Conservation (phyloP, 257 asterid genomes). For the Jacaranda copaia region DNA sequence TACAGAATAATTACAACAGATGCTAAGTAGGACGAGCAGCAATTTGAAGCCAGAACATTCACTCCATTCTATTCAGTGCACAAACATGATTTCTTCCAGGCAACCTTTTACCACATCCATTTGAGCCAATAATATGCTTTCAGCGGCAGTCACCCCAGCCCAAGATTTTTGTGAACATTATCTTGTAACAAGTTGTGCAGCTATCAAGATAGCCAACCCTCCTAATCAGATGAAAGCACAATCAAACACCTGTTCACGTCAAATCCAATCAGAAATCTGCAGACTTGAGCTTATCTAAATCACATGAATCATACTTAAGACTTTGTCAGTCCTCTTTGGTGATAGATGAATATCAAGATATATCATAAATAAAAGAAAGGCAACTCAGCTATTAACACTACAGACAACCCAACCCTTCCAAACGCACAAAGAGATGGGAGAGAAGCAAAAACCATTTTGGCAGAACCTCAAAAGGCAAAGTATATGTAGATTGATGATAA, state of each 20-base stretch:
- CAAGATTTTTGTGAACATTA: neutral
- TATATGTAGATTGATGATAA: neutral
- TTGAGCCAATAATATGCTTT: neutral
- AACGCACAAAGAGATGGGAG: neutral
- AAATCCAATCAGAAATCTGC: neutral
- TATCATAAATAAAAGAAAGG: neutral
- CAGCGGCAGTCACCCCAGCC: neutral
- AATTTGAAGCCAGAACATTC: neutral
- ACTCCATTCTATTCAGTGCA: neutral
- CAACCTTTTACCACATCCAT: neutral
- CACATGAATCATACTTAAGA: neutral
- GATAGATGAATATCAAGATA: neutral
- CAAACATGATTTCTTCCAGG: neutral
- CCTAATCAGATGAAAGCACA: neutral
- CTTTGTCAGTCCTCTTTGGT: neutral
- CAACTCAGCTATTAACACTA: neutral
- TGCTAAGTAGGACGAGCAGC: neutral
- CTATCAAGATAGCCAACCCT: neutral
- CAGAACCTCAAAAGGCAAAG: neutral
- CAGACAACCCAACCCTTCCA: neutral
- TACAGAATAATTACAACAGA: conserved; percentile 20
- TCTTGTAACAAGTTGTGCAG: neutral
- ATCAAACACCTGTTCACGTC: conserved; percentile 8
- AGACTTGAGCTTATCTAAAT: neutral
- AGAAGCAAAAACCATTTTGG: neutral